Evolutionary conservation across 2,329 filamentous ascomycete genomes (phyloP), one percentile per base, ranked within the genome.

Genomic region (Colletotrichum tabaci): DNA sequence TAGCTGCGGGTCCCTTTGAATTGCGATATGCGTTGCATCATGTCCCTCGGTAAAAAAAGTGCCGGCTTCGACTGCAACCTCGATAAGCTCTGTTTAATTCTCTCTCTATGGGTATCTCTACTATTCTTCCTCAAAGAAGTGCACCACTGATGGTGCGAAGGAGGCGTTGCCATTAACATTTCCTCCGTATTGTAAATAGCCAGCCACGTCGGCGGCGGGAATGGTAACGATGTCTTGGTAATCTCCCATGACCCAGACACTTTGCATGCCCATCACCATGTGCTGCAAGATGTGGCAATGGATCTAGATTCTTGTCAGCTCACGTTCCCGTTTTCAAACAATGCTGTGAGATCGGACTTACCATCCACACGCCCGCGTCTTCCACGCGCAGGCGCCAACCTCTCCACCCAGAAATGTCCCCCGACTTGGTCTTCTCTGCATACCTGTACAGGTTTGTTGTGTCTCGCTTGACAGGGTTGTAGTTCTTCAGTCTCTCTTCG

Each of bases 251-350:
- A 77, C 67, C 76, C 74, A 76, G 18, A 78, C 73, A 15, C 66
- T 77, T 44, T 74, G 64, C 84, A 80, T 79, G 75, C 85, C 87
- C 87, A 90, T 90, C 21, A 88, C 79, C 84, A 89, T 88, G 76
- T 91, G 89, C 65, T 86, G 85, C 61, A 88, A 73, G 18, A 87
- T 85, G 76, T 91, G 89, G 73, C 89, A 91, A 77, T 91, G 89
- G 73, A 91, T 81, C 69, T 72, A 50, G 15, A 50, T 3, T 12
- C 8, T 50, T 13, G 26, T 68, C n/a, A 72, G 47, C 53, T 44
- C 18, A 21, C 46, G 49, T 23, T 4, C 23, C 18, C 38, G 15
- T 42, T 10, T 47, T 9, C 30, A 35, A 2, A 16, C 7, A n/a
- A n/a, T 52, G 47, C 8, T 42, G 4, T 7, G 16, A 56, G 9